Conservation (phyloP, 2,329 filamentous ascomycete genomes). For the Penicillium paneum region DNA sequence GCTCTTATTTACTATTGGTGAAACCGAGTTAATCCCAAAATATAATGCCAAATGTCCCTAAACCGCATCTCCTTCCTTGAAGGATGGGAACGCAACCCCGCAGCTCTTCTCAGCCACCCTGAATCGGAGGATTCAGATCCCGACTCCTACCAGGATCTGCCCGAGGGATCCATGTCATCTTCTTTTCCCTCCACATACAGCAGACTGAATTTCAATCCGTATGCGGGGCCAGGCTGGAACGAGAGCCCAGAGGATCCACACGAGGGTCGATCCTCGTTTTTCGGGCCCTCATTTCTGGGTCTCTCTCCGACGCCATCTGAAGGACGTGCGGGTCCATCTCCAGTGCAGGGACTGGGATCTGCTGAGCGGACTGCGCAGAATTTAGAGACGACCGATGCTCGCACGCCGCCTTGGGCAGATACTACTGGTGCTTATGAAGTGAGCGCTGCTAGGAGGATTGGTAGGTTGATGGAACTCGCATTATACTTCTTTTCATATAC, state of each 20-base stretch:
- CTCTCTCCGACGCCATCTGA: constrained; percentile 23
- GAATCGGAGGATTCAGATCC: constrained; percentile 15
- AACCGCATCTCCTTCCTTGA: constrained; percentile 44
- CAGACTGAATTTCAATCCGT: constrained; percentile 45
- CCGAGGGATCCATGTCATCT: constrained; percentile 30
- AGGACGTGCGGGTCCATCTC: constrained; percentile 11
- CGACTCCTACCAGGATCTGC: constrained; percentile 32
- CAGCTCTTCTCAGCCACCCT: constrained; percentile 25
- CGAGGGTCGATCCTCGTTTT: constrained; percentile 27
- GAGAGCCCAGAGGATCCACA: constrained; percentile 30
- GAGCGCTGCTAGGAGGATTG: constrained; percentile 50
- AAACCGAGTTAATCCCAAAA: background rate
- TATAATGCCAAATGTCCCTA: constrained; percentile 38
- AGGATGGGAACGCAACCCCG: constrained; percentile 40
- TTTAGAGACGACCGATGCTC: background rate
- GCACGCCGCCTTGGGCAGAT: constrained; percentile 15
- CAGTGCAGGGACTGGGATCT: constrained; percentile 2
- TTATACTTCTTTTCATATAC: background rate
- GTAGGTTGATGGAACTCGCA: constrained; percentile 37
- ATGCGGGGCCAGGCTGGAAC: constrained; percentile 39
- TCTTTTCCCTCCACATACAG: constrained; percentile 37
- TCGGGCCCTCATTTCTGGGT: constrained; percentile 13
- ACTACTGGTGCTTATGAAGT: constrained; percentile 53
- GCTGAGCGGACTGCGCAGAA: constrained; percentile 13
- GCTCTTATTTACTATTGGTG: too few relatives aligned